These are phyloP conservation scores for Candida methanosorbosa DNA, from an alignment of 805 yeast genomes.

Conservation along the genomic window DNA sequence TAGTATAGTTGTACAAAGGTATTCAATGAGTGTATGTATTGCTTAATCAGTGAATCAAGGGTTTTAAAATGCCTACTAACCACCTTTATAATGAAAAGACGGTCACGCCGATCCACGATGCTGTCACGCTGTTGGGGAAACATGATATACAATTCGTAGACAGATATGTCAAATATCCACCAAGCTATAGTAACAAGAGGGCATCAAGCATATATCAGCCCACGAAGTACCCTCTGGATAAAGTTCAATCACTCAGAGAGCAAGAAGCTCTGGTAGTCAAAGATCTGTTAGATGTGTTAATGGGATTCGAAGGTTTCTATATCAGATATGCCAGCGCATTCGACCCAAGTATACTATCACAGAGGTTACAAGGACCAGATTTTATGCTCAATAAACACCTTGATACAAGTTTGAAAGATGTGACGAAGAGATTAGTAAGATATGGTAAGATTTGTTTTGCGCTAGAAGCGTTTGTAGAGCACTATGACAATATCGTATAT, in stretches of 20 bases:
- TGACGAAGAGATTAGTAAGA: constrained; percentile 50
- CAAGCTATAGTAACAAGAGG: constrained; percentile 8
- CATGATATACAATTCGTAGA: constrained; percentile 6
- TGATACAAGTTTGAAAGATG: constrained; percentile 65
- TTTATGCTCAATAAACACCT: constrained; percentile 63
- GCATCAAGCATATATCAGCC: constrained; percentile 5
- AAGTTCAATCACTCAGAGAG: constrained; percentile 35
- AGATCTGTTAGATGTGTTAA: constrained; percentile 60
- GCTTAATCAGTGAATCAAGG: no score
- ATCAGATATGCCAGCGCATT: constrained; percentile 59
- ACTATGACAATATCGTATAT: constrained; percentile 42
- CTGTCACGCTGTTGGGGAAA: not conserved
- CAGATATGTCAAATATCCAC: constrained; percentile 12
- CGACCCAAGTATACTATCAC: constrained; percentile 32
- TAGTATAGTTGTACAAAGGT: no score
- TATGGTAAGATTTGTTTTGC: constrained; percentile 58
- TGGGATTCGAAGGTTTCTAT: constrained; percentile 73
- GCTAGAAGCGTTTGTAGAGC: constrained; percentile 50
- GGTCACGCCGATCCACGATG: not conserved
- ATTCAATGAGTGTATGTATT: no score
- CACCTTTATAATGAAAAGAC: not conserved
- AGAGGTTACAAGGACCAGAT: constrained; percentile 60
- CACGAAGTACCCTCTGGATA: constrained; percentile 33
- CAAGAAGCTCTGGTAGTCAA: constrained; percentile 69
- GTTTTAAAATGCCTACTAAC: not conserved